Evolutionary conservation across 176 grass and related monocot species (phyloP), one percentile per base, ranked within the genome.

Genomic region (Oryza australiensis): DNA sequence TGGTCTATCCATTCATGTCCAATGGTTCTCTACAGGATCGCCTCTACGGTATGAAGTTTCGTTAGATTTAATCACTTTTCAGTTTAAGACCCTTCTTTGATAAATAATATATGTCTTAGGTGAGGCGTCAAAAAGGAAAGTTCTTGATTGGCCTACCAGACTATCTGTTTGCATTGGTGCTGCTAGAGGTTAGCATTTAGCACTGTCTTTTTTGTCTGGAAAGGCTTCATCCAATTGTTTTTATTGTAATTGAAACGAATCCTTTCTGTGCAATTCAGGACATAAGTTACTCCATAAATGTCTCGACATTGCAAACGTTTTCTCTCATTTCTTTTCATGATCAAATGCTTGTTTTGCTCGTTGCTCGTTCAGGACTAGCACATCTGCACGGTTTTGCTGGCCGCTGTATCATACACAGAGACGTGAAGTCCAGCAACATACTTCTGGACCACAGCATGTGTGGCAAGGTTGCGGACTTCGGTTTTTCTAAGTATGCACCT

Each of bases 1-100:
- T 94, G 62, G 92, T 94, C 35, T 94, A 94, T 77, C 92, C 86
- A 23, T 90, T 91, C 88, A 94, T 94, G 92, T 94, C 86, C 48
- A 94, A 94, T 91, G 92, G 92, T 37, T 94, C 86, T 0, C 83
- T 94, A 86, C 92, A 88, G 70, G 92, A 94, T 84, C 86, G 88
- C 45, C 92, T 94, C 64, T 88, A 94, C 2, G 92, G 92, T 94
- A 90, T 49, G 37, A 77, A 80, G 20, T 70, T 83, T 75, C 6
- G 1, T 12, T 35, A 74, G 42, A 28, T 75, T 70, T 66, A 41
- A 45, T 41, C 64, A 80, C 15, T 38, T 78, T 40, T 66, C 26
- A 70, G 18, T 67, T 70, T 82, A 68, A 23, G 40, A 53, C 12
- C 16, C 22, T 86, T 77, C 12, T 13, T 37, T 81, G 76, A 20